Percentiles rank a stretch among this genome's conserved stretches.
Evolutionary conservation across 2,329 filamentous ascomycete species (phyloP).

Genomic region (Rutstroemia sp.): DNA sequence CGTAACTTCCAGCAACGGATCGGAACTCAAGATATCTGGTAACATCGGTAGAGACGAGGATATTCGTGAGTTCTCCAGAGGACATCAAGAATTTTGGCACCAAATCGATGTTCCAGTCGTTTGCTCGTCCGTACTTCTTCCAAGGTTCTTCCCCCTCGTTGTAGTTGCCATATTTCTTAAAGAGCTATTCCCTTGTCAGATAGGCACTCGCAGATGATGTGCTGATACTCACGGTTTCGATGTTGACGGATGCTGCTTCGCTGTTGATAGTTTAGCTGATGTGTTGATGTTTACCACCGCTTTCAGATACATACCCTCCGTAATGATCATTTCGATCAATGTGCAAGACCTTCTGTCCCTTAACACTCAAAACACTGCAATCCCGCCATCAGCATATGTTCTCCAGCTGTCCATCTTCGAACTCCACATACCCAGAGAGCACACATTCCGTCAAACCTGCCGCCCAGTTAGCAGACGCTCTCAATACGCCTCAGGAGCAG

Average conservation of each 20-base stretch:
- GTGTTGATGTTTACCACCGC: constrained; percentile 23
- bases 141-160: constrained; percentile 76
- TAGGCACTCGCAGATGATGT: constrained; percentile 10
- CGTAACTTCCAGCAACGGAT: constrained; percentile 92
- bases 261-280: constrained; percentile 36
- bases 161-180: constrained; percentile 92
- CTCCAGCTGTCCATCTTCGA: neutral
- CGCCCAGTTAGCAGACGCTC: constrained; percentile 22
- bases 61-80: constrained; percentile 96
- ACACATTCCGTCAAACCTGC: constrained; percentile 96
- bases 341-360: constrained; percentile 98
- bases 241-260: constrained; percentile 93
- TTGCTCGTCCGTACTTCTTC: constrained; percentile 93
- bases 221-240: constrained; percentile 65
- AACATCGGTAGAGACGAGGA: constrained; percentile 91
- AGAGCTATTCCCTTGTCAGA: constrained; percentile 57
- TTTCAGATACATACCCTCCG: constrained; percentile 60
- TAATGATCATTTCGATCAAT: constrained; percentile 99
- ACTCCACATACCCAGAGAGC: constrained; percentile 72
- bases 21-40: constrained; percentile 87
- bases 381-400: neutral
- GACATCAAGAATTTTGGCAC: constrained; percentile 99
- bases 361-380: constrained; percentile 82
- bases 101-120: constrained; percentile 99
- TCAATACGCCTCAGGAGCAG: constrained; percentile 6